Percentiles rank a stretch among this genome's conserved stretches.
These are phyloP conservation scores for Cordyceps cateniannulata DNA, from an alignment of 2,329 filamentous ascomycete genomes.

Conservation along the genomic window DNA sequence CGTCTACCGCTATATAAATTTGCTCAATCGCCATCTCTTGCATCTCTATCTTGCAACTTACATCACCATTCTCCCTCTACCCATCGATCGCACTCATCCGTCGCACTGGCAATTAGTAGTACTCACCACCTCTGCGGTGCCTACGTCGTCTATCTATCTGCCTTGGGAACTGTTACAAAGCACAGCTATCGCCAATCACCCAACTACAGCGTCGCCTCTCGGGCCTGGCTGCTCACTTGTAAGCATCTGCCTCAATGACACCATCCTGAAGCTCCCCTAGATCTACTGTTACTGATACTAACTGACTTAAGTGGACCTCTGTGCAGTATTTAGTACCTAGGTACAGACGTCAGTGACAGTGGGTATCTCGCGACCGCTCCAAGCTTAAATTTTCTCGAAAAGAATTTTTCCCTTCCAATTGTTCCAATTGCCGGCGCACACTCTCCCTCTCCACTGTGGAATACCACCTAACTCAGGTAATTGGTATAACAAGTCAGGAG, in stretches of 20 bases:
- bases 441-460: not conserved
- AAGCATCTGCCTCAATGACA: conserved; percentile 14
- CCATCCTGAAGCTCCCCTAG: conserved; percentile 15
- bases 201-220: not conserved
- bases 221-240: not conserved
- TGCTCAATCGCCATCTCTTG: not conserved
- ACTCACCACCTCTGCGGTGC: not conserved
- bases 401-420: conserved; percentile 1
- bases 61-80: not conserved
- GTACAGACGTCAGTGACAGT: conserved; percentile 4
- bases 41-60: not conserved
- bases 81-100: not conserved
- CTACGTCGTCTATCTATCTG: not conserved
- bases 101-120: not conserved
- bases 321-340: too few species aligned
- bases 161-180: not conserved
- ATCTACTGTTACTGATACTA: too few species aligned
- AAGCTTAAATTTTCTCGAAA: conserved; percentile 1
- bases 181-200: not conserved
- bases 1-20: conserved; percentile 1
- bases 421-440: not conserved
- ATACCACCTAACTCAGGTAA: not conserved
- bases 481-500: not conserved
- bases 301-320: conserved; percentile 8
- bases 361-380: not conserved